A percentile compares a stretch with the other conserved stretches of the same genome.
These are phyloP conservation scores for Onygena corvina DNA, from an alignment of 2,329 filamentous ascomycete genomes.

Conservation along the genomic window DNA sequence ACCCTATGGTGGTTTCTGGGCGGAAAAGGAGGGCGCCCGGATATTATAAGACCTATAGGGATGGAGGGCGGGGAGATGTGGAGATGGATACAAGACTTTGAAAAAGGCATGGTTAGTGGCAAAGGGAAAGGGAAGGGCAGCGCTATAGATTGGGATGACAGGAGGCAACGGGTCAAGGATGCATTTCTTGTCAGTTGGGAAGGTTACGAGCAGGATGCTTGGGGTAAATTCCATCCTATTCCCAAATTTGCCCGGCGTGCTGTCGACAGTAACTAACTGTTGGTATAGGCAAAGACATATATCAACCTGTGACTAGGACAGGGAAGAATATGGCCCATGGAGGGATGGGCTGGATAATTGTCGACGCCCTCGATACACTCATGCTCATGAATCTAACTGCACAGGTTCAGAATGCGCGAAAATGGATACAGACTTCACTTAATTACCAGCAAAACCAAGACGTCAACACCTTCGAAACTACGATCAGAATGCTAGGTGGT, in stretches of 20 bases:
- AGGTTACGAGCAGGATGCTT: constrained; percentile 81
- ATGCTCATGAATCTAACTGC: constrained; percentile 96
- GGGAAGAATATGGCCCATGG: constrained; percentile 75
- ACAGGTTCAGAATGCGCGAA: constrained; percentile 66
- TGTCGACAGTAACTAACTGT: constrained; percentile 15
- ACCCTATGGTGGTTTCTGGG: constrained; percentile 53
- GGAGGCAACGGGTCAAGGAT: constrained; percentile 72
- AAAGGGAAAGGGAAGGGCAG: constrained; percentile 26
- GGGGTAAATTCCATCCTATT: constrained; percentile 53
- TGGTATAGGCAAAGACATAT: constrained; percentile 63
- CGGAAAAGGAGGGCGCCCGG: constrained; percentile 8
- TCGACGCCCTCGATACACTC: constrained; percentile 89
- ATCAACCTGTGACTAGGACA: constrained; percentile 66
- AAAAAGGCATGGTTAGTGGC: constrained; percentile 27
- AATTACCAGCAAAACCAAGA: constrained; percentile 87
- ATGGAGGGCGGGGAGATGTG: constrained; percentile 35
- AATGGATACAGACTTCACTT: constrained; percentile 74
- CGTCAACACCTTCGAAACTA: constrained; percentile 96
- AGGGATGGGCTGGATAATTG: constrained; percentile 94
- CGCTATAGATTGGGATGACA: constrained; percentile 58
- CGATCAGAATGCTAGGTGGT: constrained; percentile 92
- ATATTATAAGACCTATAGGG: constrained; percentile 2
- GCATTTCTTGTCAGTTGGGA: constrained; percentile 88
- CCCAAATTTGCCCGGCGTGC: not conserved
- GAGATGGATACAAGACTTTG: constrained; percentile 46